These are phyloP conservation scores for Cupressus sempervirens DNA, from an alignment of 75 land plant species.

Conservation along the genomic window DNA sequence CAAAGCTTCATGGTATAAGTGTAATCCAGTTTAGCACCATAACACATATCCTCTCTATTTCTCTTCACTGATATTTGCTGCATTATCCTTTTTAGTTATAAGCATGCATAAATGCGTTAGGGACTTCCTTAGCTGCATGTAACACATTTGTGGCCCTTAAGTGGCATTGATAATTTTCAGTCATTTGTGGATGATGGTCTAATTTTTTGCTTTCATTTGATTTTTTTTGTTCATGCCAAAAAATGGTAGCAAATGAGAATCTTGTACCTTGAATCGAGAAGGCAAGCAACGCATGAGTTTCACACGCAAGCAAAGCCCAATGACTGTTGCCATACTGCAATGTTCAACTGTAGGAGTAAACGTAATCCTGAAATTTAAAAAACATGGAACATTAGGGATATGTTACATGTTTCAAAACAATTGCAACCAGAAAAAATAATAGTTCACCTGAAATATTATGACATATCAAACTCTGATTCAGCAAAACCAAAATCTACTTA, in stretches of 20 bases:
- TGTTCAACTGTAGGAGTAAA: slow-evolving; percentile 98
- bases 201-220: not conserved
- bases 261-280: slow-evolving; percentile 82
- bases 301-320: slow-evolving; percentile 89
- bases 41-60: not conserved
- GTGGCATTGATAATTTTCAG: not conserved
- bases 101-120: not conserved
- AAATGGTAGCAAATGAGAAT: not conserved
- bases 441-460: not conserved
- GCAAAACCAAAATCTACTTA: slow-evolving; percentile 14
- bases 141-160: not conserved
- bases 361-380: slow-evolving; percentile 53
- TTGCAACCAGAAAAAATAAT: not conserved
- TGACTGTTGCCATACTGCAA: slow-evolving; percentile 98
- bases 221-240: not conserved
- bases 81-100: not conserved
- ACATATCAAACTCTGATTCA: not conserved
- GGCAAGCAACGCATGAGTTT: slow-evolving; percentile 91
- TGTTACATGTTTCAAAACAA: not conserved
- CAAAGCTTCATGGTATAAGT: not conserved
- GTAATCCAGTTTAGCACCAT: not conserved
- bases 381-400: not conserved
- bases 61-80: not conserved
- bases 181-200: not conserved
- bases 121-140: not conserved